Conservation (phyloP, 495 filamentous ascomycete genomes). For the Podospora didyma region DNA sequence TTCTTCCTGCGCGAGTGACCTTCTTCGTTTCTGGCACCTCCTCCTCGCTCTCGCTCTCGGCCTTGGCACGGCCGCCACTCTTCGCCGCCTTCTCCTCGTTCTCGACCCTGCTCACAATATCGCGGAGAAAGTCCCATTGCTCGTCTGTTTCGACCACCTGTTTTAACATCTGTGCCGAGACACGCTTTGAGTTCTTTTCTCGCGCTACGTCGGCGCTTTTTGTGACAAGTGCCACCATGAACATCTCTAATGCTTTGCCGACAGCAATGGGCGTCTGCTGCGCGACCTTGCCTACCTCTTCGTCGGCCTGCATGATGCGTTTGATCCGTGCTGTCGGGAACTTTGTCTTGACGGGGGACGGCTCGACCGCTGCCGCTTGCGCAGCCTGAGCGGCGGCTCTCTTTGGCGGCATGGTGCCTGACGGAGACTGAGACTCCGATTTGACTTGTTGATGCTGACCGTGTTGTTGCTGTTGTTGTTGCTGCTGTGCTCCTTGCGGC, state of each 20-base stretch:
- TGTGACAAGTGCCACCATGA: slow-evolving; percentile 90
- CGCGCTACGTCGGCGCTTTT: slow-evolving; percentile 81
- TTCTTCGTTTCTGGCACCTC: slow-evolving; percentile 41
- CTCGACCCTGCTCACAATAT: slow-evolving; percentile 85
- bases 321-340: slow-evolving; percentile 98
- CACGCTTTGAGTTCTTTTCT: slow-evolving; percentile 77
- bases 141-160: slow-evolving; percentile 79
- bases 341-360: slow-evolving; percentile 82
- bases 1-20: slow-evolving; percentile 39
- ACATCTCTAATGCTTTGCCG: slow-evolving; percentile 92
- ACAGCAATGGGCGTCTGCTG: slow-evolving; percentile 95
- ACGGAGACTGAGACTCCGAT: slow-evolving; percentile 21
- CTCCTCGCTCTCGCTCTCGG: slow-evolving; percentile 44
- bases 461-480: neutral
- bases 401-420: slow-evolving; percentile 39
- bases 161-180: slow-evolving; percentile 87
- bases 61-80: slow-evolving; percentile 19
- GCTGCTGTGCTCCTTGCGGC: neutral
- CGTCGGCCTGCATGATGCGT: slow-evolving; percentile 99
- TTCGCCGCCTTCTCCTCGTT: slow-evolving; percentile 51
- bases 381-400: slow-evolving; percentile 26
- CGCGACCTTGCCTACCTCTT: slow-evolving; percentile 97
- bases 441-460: slow-evolving; percentile 16
- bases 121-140: slow-evolving; percentile 85
- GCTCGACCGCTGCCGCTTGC: slow-evolving; percentile 34